These are phyloP conservation scores for Irpex rosettiformis DNA, from an alignment of 1,284 basidiomycete species.

Conservation along the genomic window DNA sequence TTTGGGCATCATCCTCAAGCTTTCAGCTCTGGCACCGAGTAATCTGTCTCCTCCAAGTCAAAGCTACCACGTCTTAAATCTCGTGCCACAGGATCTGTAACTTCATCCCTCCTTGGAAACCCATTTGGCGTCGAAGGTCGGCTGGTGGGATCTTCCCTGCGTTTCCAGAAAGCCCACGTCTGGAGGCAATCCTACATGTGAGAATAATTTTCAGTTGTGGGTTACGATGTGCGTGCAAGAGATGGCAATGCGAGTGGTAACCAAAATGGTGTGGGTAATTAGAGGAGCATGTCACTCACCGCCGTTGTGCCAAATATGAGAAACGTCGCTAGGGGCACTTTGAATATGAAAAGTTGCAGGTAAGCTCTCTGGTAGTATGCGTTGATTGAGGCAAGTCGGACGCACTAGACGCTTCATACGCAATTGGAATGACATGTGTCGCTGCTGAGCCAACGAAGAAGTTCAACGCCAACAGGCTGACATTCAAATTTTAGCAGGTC, in stretches of 20 bases:
- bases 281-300: slow-evolving; percentile 1
- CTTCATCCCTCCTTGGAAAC: neutral
- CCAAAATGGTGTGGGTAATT: neutral
- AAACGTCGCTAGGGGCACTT: slow-evolving; percentile 20
- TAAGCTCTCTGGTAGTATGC: neutral
- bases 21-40: neutral
- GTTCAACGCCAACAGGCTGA: slow-evolving; percentile 17
- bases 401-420: slow-evolving; percentile 21
- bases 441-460: slow-evolving; percentile 13
- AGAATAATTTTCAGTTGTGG: neutral
- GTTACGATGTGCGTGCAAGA: neutral
- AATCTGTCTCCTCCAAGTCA: neutral
- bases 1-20: neutral
- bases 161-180: slow-evolving; percentile 7
- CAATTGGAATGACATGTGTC: slow-evolving; percentile 18
- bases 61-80: neutral
- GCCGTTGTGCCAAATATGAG: slow-evolving; percentile 13
- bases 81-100: neutral
- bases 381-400: neutral
- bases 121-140: neutral
- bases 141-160: neutral
- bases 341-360: neutral
- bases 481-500: neutral
- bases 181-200: slow-evolving; percentile 8
- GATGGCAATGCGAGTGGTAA: neutral